phyloP scores from a whole-genome alignment of 2,329 filamentous ascomycete species.

The Talaromyces islandicus region DNA sequence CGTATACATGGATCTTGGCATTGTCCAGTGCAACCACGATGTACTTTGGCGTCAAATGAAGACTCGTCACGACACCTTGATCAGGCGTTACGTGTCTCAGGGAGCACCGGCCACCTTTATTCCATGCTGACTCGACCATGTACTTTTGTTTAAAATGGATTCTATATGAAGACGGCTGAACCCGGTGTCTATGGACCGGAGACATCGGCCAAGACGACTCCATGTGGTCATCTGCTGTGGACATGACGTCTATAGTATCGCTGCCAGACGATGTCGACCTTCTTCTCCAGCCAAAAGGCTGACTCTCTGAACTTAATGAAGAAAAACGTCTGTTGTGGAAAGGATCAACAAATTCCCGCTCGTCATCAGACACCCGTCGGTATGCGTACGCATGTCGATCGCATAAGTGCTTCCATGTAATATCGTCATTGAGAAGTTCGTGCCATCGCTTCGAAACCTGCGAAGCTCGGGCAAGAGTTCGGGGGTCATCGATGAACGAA shows the following conservation, averaged over 20 bases:
- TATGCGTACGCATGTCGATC: slow-evolving; percentile 96
- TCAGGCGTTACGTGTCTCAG: slow-evolving; percentile 90
- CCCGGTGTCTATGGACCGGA: slow-evolving; percentile 43
- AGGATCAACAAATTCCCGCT: slow-evolving; percentile 29
- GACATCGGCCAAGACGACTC: slow-evolving; percentile 24
- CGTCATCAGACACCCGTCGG: slow-evolving; percentile 48
- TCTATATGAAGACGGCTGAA: slow-evolving; percentile 75
- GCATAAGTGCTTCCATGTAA: slow-evolving; percentile 96
- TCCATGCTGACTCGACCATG: slow-evolving; percentile 95
- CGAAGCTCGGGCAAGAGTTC: slow-evolving; percentile 84
- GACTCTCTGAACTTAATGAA: slow-evolving; percentile 16
- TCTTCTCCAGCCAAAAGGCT: slow-evolving; percentile 18
- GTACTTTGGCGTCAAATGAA: slow-evolving; percentile 91
- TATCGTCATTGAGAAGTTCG: slow-evolving; percentile 88
- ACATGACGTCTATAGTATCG: slow-evolving; percentile 44
- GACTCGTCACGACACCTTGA: slow-evolving; percentile 90
- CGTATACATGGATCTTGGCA: slow-evolving; percentile 96
- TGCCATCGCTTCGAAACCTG: slow-evolving; percentile 96
- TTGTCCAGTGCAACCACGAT: slow-evolving; percentile 98
- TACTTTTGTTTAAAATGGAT: slow-evolving; percentile 98
- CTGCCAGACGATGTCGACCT: slow-evolving; percentile 33
- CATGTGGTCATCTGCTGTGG: slow-evolving; percentile 21
- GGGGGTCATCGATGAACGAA: slow-evolving; percentile 94
- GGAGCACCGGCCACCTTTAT: slow-evolving; percentile 78
- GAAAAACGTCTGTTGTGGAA: slow-evolving; percentile 20